These are phyloP conservation scores for Lecanicillium sp. DNA, from an alignment of 2,329 filamentous ascomycete species.

Conservation along the genomic window DNA sequence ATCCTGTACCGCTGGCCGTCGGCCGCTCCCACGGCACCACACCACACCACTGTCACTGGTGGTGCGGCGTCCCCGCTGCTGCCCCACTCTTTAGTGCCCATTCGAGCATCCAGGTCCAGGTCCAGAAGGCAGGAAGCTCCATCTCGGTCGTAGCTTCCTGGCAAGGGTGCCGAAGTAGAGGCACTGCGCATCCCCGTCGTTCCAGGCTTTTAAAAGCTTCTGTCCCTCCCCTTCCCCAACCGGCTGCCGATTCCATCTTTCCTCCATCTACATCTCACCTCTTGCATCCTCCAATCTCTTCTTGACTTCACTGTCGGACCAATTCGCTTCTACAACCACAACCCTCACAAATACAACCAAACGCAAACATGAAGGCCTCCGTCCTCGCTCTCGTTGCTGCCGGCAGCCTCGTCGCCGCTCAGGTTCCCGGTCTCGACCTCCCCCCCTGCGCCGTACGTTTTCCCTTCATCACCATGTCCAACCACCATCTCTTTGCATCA, in stretches of 20 bases:
- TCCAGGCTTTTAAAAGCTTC: too few relatives aligned
- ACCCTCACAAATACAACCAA: conserved; percentile 2
- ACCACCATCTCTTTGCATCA: not conserved
- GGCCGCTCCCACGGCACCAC: too few relatives aligned
- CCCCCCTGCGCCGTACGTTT: conserved; percentile 34
- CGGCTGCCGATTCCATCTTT: not conserved
- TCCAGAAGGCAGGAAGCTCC: too few relatives aligned
- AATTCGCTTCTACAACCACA: not conserved
- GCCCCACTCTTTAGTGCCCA: too few relatives aligned
- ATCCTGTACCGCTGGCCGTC: too few relatives aligned
- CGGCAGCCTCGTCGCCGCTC: conserved; percentile 27
- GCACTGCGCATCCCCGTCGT: too few relatives aligned
- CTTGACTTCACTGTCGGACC: not conserved
- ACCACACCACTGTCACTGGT: too few relatives aligned
- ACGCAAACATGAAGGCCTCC: conserved; percentile 32
- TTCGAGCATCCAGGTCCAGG: too few relatives aligned
- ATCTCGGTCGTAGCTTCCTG: too few relatives aligned
- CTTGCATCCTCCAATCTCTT: not conserved
- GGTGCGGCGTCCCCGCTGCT: too few relatives aligned
- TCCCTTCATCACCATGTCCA: not conserved
- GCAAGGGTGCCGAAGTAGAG: too few relatives aligned
- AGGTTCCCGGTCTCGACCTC: conserved; percentile 22
- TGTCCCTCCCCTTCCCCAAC: too few relatives aligned
- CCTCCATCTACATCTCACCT: not conserved
- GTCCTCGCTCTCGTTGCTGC: conserved; percentile 23